Evolutionary conservation across 441 rosid species (phyloP).

Genomic region (Euphorbia schlechtendalii): DNA sequence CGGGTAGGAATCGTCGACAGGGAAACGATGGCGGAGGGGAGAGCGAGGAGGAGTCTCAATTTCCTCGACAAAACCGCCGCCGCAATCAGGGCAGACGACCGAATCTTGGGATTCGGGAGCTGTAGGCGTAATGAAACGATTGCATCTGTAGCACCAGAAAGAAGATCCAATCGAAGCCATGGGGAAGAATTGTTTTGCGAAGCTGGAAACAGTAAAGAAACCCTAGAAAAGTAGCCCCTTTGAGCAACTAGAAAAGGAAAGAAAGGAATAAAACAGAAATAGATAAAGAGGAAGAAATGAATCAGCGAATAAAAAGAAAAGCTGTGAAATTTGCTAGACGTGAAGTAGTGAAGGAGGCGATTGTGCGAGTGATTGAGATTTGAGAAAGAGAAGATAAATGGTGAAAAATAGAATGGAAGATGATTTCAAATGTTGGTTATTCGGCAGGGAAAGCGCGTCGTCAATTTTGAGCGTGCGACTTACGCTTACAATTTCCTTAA

Average conservation of each 20-base stretch:
- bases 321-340: background rate
- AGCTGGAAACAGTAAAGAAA: background rate
- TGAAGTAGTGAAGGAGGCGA: background rate
- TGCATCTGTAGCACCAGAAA: constrained; percentile 59
- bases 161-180: constrained; percentile 35
- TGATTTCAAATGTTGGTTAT: background rate
- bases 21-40: constrained; percentile 20
- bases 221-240: background rate
- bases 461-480: constrained; percentile 1
- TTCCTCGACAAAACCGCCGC: constrained; percentile 45
- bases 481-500: background rate
- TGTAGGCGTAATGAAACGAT: constrained; percentile 26
- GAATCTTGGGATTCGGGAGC: constrained; percentile 18
- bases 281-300: background rate
- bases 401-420: background rate
- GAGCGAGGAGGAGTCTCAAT: constrained; percentile 16
- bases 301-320: no score
- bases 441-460: constrained; percentile 4
- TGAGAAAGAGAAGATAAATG: background rate
- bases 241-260: no score
- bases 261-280: background rate
- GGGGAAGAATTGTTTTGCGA: background rate
- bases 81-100: constrained; percentile 43
- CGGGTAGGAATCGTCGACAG: constrained; percentile 21
- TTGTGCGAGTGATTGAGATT: background rate